Evolutionary conservation across 768 basidiomycete species (phyloP).

Genomic region (Suillus alpinus): DNA sequence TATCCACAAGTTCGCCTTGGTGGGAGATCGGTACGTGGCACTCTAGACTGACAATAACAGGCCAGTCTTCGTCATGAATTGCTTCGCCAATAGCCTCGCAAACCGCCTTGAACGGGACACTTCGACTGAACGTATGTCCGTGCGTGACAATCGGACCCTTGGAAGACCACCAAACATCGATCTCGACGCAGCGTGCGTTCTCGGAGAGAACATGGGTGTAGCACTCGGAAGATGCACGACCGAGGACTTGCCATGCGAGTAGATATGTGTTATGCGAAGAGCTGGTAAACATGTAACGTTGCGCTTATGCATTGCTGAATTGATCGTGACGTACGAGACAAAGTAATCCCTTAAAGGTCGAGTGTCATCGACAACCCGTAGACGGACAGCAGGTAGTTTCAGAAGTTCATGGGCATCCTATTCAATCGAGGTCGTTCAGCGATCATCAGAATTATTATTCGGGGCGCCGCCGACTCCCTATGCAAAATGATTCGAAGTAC

Average conservation of each 20-base stretch:
- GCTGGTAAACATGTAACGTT: constrained; percentile 26
- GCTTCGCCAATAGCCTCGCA: constrained; percentile 47
- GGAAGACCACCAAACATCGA: constrained; percentile 62
- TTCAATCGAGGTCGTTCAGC: neutral
- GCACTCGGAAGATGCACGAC: constrained; percentile 47
- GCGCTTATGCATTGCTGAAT: neutral
- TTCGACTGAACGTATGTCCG: constrained; percentile 55
- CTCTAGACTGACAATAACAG: constrained; percentile 58
- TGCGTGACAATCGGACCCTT: constrained; percentile 58
- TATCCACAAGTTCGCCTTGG: constrained; percentile 51
- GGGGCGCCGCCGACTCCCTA: no score
- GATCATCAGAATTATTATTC: neutral
- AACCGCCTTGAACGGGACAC: constrained; percentile 50
- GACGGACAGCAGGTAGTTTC: constrained; percentile 33
- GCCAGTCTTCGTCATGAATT: constrained; percentile 43
- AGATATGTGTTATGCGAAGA: constrained; percentile 71
- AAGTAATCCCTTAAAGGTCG: constrained; percentile 55
- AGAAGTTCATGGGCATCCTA: constrained; percentile 32
- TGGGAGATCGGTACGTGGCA: constrained; percentile 53
- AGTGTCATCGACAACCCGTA: constrained; percentile 36
- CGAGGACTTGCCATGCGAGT: constrained; percentile 53
- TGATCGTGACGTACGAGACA: constrained; percentile 37
- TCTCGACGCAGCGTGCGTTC: constrained; percentile 59
- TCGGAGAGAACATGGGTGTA: constrained; percentile 55
- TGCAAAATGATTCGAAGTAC: constrained; percentile 1